A percentile compares a stretch with the other conserved stretches of the same genome.
Evolutionary conservation across 164 flowering plant species (phyloP).

Genomic region (Nymphaea thermarum): DNA sequence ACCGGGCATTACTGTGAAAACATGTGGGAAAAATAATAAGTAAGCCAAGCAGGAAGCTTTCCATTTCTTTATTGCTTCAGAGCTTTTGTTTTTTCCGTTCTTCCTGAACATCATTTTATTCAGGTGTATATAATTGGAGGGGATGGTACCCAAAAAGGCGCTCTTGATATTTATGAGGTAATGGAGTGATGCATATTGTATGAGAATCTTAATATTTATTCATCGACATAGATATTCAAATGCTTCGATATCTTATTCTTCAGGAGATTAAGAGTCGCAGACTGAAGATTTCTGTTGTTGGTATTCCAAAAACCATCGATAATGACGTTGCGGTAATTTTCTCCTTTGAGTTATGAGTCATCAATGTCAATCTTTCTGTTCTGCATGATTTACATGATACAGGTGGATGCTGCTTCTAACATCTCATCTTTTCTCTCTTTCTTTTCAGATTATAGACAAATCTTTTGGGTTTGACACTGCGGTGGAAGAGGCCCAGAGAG

Average conservation of each 20-base stretch:
- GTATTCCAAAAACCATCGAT: constrained; percentile 83
- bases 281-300: constrained; percentile 62
- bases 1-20: too few relatives aligned
- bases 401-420: neutral
- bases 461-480: constrained; percentile 96
- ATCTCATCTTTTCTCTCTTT: neutral
- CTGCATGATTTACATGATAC: neutral
- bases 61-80: neutral
- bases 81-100: neutral
- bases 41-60: too few relatives aligned
- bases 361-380: neutral
- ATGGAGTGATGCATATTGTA: neutral
- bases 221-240: too few relatives aligned
- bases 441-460: constrained; percentile 72
- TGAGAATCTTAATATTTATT: neutral
- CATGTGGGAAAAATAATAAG: too few relatives aligned
- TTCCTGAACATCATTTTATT: neutral
- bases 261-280: constrained; percentile 65
- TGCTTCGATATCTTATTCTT: neutral
- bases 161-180: constrained; percentile 80
- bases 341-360: neutral
- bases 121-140: constrained; percentile 94
- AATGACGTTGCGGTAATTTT: constrained; percentile 69
- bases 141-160: constrained; percentile 93
- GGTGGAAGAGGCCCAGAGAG: constrained; percentile 90